A percentile compares a stretch with the other conserved stretches of the same genome.
phyloP scores from a whole-genome alignment of 2,329 filamentous ascomycete genomes.

The Diaporthe aspalathi region DNA sequence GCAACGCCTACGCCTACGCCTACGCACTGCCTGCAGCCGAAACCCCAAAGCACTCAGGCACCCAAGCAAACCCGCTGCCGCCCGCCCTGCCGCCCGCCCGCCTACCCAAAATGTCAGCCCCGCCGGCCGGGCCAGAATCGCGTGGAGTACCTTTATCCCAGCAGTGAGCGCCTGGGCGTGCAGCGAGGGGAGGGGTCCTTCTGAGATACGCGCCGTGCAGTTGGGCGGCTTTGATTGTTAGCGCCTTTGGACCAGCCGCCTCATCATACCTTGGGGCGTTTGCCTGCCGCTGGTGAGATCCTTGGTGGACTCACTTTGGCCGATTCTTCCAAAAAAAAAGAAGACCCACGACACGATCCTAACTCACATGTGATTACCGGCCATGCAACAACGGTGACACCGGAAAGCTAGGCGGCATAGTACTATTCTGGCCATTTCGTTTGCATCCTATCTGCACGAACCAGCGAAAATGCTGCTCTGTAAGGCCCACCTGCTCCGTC shows the following conservation, averaged over 20 bases:
- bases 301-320: background rate
- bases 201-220: constrained; percentile 1
- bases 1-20: background rate
- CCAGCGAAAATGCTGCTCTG: constrained; percentile 72
- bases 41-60: background rate
- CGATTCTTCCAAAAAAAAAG: background rate
- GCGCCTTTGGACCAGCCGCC: constrained; percentile 4
- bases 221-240: background rate
- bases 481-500: constrained; percentile 49
- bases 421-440: constrained; percentile 13
- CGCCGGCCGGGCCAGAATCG: constrained; percentile 24
- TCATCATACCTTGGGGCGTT: background rate
- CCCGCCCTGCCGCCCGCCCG: background rate
- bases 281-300: constrained; percentile 8
- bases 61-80: background rate
- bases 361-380: constrained; percentile 28
- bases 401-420: background rate
- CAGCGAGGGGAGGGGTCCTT: constrained; percentile 23
- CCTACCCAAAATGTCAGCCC: background rate
- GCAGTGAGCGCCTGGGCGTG: constrained; percentile 3
- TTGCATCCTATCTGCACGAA: constrained; percentile 6
- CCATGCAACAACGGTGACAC: constrained; percentile 29
- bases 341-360: background rate
- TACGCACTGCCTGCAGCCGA: constrained; percentile 18
- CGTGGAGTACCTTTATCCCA: constrained; percentile 24